Base-by-base conservation (phyloP, 1,139 yeast genomes). In the Candida sp. region DNA sequence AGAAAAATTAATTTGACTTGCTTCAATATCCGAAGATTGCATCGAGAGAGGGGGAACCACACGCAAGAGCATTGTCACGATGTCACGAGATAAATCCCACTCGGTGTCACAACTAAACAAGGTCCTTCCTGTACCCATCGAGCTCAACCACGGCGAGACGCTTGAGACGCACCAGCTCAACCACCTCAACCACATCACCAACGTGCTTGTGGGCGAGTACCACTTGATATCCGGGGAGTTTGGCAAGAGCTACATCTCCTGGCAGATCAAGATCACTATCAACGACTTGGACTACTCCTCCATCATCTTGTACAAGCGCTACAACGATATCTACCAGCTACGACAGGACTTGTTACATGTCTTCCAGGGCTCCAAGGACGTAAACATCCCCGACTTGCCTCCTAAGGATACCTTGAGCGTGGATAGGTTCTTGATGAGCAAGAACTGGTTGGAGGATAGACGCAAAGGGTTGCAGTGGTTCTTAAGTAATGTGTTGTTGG, bases 381-480 rank as follows among this genome's bases (percentile, higher is more conserved):
- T 67, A 11, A 76, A 79, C 45, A 75, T 90, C 3, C 91, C 93
- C 1, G 68, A 61, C 26, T 67, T 90, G 33, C 97, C 97, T 0
- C 86, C 90, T 0, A 88, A 88, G 61, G 82, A 76, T 58, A 63
- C 57, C 34, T 63, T 84, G 47, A 69, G 78, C 41, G 55, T 83
- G 35, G 78, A 79, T 47, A 70, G 85, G 55, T 66, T 85, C 56
- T 71, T 84, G 47, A 71, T 77, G 57, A 65, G 74, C 6, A 65
- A 57, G 28, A 59, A 56, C 35, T 90, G 92, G 78, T 65, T 90
- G 35, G 88, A 81, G 54, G 73, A 73, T 31, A 69, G 97, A 42
- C 68, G 92, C 9, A 77, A 79, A 49, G 91, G 94, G 0, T 70
- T 90, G 23, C 96, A 89, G 61, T 90, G 86, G 79, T 90, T 90